Percentiles rank a stretch among this genome's conserved stretches.
phyloP scores from a whole-genome alignment of 768 basidiomycete species.

The Leccinum fibrillosum region DNA sequence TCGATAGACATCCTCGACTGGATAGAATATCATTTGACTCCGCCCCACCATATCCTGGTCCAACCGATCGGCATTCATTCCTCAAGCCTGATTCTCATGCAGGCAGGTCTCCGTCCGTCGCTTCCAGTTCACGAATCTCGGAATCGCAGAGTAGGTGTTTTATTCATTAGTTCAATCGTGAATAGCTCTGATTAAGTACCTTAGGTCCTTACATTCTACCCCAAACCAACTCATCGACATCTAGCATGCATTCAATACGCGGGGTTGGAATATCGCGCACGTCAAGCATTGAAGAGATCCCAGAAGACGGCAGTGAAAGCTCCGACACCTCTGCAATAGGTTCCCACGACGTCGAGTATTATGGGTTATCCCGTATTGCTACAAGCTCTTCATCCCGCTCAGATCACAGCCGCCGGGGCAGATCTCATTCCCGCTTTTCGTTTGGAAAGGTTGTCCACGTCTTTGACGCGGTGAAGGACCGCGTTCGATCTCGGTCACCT shows the following conservation, averaged over 20 bases:
- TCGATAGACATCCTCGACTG: not conserved
- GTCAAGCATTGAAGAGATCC: conserved; percentile 40
- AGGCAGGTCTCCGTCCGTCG: conserved; percentile 8
- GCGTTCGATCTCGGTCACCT: conserved; percentile 48
- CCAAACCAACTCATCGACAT: conserved; percentile 7
- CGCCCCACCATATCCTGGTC: conserved; percentile 32
- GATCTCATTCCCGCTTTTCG: conserved; percentile 48
- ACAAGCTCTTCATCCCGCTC: conserved; percentile 12
- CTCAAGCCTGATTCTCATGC: not conserved
- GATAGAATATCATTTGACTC: conserved; percentile 10
- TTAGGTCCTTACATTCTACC: conserved; percentile 10
- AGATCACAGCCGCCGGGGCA: conserved; percentile 29
- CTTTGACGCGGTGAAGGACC: conserved; percentile 42
- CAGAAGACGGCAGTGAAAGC: conserved; percentile 30
- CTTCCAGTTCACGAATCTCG: conserved; percentile 8
- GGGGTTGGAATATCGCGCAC: conserved; percentile 32
- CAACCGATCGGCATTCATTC: not conserved
- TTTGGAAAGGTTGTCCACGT: conserved; percentile 50
- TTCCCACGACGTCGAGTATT: conserved; percentile 6
- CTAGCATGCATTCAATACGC: conserved; percentile 6
- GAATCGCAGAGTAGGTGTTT: conserved; percentile 10
- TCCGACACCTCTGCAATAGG: conserved; percentile 4
- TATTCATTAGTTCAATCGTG: not conserved
- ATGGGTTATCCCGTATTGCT: conserved; percentile 14
- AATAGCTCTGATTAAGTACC: not conserved